Evolutionary conservation across 2,329 filamentous ascomycete species (phyloP), one percentile per base, ranked within the genome.

Genomic region (Diaporthe citriasiana): DNA sequence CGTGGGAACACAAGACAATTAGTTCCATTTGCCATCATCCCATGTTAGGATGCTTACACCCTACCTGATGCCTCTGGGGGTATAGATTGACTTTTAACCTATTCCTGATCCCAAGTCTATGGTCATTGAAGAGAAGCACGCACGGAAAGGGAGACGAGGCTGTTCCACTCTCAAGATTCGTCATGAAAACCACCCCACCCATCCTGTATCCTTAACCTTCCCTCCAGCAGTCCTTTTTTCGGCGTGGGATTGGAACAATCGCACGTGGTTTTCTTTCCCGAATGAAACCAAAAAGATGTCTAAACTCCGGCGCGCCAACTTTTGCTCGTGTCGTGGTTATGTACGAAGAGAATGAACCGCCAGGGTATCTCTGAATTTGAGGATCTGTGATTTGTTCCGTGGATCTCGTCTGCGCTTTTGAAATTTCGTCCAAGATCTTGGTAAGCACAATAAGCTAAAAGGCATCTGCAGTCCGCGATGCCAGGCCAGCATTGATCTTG

Each of bases 51-150:
- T 65, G 55, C 50, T 42, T 73, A 60, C n/a, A n/a, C 66, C 70
- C 45, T 71, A 51, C 63, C 59, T 65, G 60, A 71, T 74, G 74
- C 55, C 74, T 75, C 71, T 71, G 45, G 74, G 73, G 74, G 72
- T 75, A 75, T 75, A 75, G 69, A 72, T 71, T 57, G 66, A 73
- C 60, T 75, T 75, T 68, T 74, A 71, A 73, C 68, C 60, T 74
- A 74, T 71, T 70, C 72, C 53, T 72, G 60, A 74, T 65, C 68
- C 53, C 55, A 50, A 70, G 59, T 75, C 60, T 74, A 74, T 74
- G 71, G 66, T 65, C 42, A 57, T 69, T 53, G 55, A 73, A 56
- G 45, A 27, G 56, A 71, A 60, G 38, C 45, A 57, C 30, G 9
- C 56, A 40, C 51, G 35, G 51, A 70, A 40, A 40, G 45, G 35